Conservation (phyloP, 2,329 filamentous ascomycete species). For the Paraconiothyrium sp. region DNA sequence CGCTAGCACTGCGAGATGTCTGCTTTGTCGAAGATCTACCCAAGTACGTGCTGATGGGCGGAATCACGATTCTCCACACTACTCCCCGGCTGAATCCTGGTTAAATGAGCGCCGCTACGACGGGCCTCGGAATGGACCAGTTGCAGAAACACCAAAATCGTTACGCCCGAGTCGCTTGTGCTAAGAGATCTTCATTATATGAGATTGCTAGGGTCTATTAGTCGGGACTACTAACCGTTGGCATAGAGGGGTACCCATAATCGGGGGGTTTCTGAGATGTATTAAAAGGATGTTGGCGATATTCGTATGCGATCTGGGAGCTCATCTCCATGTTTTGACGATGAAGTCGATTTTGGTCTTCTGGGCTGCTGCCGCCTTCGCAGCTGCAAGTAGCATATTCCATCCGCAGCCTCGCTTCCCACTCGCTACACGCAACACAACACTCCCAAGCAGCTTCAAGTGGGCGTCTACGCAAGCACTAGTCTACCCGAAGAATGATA, state of each 20-base stretch:
- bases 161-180: background rate
- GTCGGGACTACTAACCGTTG: background rate
- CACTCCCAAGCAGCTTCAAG: slow-evolving; percentile 38
- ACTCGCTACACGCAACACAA: slow-evolving; percentile 2
- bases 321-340: background rate
- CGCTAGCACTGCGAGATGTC: too few relatives aligned
- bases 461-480: slow-evolving; percentile 43
- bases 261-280: background rate
- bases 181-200: background rate
- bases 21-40: too few relatives aligned
- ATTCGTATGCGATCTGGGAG: background rate
- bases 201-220: background rate
- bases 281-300: background rate
- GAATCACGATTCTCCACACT: background rate
- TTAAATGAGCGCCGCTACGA: background rate
- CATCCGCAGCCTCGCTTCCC: background rate
- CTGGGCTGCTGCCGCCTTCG: background rate
- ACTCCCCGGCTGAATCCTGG: slow-evolving; percentile 7
- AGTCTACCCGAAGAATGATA: slow-evolving; percentile 41
- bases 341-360: background rate
- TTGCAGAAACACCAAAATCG: background rate
- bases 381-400: background rate
- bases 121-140: background rate
- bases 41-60: background rate
- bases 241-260: background rate